phyloP scores from a whole-genome alignment of 2,329 filamentous ascomycete species.

The Ciborinia camelliae region DNA sequence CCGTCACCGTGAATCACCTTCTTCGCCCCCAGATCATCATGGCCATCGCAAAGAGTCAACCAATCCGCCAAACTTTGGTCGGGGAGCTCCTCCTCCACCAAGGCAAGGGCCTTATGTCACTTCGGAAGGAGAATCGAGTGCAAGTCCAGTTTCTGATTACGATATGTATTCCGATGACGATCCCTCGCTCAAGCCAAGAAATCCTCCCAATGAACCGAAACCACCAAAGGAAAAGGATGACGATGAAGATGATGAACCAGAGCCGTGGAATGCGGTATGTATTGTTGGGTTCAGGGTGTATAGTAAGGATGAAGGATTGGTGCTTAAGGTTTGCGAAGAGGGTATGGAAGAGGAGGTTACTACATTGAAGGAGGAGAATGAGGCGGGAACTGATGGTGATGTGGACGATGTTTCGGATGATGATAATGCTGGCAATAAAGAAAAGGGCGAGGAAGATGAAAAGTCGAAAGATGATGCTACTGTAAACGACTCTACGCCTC shows the following conservation, averaged over 20 bases:
- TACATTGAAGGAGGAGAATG: constrained; percentile 7
- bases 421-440: constrained; percentile 24
- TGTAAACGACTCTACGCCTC: neutral
- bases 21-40: constrained; percentile 22
- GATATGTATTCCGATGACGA: constrained; percentile 58
- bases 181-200: constrained; percentile 49
- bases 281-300: constrained; percentile 44
- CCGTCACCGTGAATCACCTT: constrained; percentile 16
- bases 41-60: neutral
- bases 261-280: constrained; percentile 45
- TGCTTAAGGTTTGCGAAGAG: constrained; percentile 29
- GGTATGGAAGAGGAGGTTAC: constrained; percentile 8
- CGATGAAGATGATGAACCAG: constrained; percentile 38
- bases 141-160: constrained; percentile 58
- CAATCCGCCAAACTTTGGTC: neutral
- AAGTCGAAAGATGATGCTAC: neutral
- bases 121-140: constrained; percentile 54
- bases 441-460: neutral
- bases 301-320: constrained; percentile 44
- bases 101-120: constrained; percentile 35
- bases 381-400: constrained; percentile 27
- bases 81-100: constrained; percentile 22
- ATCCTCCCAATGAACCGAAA: constrained; percentile 31
- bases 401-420: constrained; percentile 28
- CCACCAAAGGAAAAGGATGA: constrained; percentile 29